These are phyloP conservation scores for Rugonectria rugulosa DNA, from an alignment of 2,329 filamentous ascomycete species.

Conservation along the genomic window DNA sequence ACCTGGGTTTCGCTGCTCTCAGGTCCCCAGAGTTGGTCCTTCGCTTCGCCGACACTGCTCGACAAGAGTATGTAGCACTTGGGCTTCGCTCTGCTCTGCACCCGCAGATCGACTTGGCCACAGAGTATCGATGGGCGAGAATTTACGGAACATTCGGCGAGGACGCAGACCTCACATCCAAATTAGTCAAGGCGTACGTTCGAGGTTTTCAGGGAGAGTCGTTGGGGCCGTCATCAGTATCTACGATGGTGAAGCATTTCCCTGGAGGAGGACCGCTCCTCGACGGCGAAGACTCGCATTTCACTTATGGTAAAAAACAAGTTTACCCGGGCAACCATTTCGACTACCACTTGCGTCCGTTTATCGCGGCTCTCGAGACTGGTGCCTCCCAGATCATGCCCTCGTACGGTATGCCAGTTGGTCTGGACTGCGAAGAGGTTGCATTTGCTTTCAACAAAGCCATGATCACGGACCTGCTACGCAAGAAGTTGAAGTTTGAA, in stretches of 20 bases:
- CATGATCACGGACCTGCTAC: constrained; percentile 58
- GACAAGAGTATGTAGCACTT: constrained; percentile 52
- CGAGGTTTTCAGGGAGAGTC: constrained; percentile 53
- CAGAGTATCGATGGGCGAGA: constrained; percentile 58
- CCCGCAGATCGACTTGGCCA: constrained; percentile 58
- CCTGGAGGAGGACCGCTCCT: constrained; percentile 58
- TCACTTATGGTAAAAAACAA: constrained; percentile 56
- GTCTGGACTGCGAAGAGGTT: constrained; percentile 54
- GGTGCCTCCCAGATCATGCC: constrained; percentile 59
- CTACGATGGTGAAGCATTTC: constrained; percentile 60
- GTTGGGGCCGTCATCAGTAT: constrained; percentile 50
- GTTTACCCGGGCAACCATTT: constrained; percentile 58
- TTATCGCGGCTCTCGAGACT: constrained; percentile 55
- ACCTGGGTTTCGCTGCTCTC: constrained; percentile 56
- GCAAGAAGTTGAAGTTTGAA: constrained; percentile 55
- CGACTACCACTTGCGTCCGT: constrained; percentile 57
- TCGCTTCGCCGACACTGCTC: constrained; percentile 54
- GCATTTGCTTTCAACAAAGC: constrained; percentile 60
- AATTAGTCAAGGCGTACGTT: constrained; percentile 51
- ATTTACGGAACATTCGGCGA: constrained; percentile 55
- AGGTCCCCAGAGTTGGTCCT: constrained; percentile 51
- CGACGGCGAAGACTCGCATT: constrained; percentile 59
- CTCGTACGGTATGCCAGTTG: constrained; percentile 53
- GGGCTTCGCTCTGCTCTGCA: constrained; percentile 55
- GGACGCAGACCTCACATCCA: constrained; percentile 49